Percentiles rank a stretch among this genome's conserved stretches.
These are phyloP conservation scores for Aaosphaeria arxii DNA, from an alignment of 2,329 filamentous ascomycete genomes.

Conservation along the genomic window DNA sequence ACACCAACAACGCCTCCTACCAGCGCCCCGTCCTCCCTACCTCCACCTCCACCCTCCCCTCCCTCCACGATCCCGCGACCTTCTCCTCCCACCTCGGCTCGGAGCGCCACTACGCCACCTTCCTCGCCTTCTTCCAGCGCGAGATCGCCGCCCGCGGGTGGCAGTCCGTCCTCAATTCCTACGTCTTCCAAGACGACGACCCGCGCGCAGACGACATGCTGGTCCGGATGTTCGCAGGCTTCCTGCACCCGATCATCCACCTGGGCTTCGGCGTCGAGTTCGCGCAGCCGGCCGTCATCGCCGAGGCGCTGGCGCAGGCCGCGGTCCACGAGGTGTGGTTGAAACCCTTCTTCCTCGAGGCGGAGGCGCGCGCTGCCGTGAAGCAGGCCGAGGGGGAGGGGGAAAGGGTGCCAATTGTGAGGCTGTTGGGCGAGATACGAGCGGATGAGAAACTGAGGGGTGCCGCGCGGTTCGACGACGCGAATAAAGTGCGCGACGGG, in stretches of 20 bases:
- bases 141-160: slow-evolving; percentile 67
- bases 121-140: slow-evolving; percentile 70
- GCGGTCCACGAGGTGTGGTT: slow-evolving; percentile 65
- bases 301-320: slow-evolving; percentile 74
- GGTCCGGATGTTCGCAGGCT: slow-evolving; percentile 64
- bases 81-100: slow-evolving; percentile 63
- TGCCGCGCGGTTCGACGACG: slow-evolving; percentile 53
- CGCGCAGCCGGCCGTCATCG: slow-evolving; percentile 74
- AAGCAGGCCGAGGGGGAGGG: slow-evolving; percentile 9
- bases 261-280: slow-evolving; percentile 84
- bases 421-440: slow-evolving; percentile 61
- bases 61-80: slow-evolving; percentile 55
- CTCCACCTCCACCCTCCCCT: slow-evolving; percentile 51
- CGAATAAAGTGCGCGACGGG: slow-evolving; percentile 67
- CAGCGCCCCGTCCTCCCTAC: slow-evolving; percentile 56
- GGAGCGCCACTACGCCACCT: slow-evolving; percentile 66
- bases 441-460: slow-evolving; percentile 55
- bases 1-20: slow-evolving; percentile 63
- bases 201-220: slow-evolving; percentile 64
- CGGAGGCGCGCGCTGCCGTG: slow-evolving; percentile 49
- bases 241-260: slow-evolving; percentile 80
- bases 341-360: slow-evolving; percentile 50
- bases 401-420: slow-evolving; percentile 44
- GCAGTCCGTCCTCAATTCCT: slow-evolving; percentile 60
- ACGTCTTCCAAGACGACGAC: slow-evolving; percentile 66